Evolutionary conservation across 805 yeast species (phyloP).

Genomic region (Barnettozyma sucrosica): DNA sequence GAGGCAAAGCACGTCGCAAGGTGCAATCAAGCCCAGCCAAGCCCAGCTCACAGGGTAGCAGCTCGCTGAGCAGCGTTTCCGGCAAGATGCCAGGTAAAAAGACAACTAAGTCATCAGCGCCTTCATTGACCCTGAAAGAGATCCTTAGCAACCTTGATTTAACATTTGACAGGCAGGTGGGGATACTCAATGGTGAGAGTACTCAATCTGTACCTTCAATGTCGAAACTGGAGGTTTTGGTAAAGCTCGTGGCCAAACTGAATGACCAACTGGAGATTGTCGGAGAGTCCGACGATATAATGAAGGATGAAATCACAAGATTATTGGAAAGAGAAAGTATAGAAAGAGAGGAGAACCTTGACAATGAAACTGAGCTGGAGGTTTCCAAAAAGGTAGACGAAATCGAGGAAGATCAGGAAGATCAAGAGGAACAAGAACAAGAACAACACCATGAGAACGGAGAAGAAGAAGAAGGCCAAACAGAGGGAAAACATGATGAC

Average conservation of each 20-base stretch:
- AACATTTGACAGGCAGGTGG: constrained; percentile 52
- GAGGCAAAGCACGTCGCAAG: constrained; percentile 10
- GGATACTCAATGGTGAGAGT: constrained; percentile 55
- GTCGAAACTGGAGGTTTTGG: constrained; percentile 14
- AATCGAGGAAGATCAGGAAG: constrained; percentile 4
- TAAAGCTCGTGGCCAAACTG: constrained; percentile 38
- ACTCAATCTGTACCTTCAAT: constrained; percentile 37
- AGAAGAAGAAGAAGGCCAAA: neutral
- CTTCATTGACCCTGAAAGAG: constrained; percentile 40
- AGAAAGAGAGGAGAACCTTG: constrained; percentile 30
- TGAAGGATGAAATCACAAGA: constrained; percentile 12
- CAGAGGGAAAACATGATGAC: neutral
- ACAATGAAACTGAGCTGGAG: constrained; percentile 36
- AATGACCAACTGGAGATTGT: constrained; percentile 31
- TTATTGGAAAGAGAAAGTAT: constrained; percentile 4
- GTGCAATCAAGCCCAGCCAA: neutral
- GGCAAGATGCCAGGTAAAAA: constrained; percentile 25
- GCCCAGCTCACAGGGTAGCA: neutral
- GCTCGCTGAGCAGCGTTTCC: constrained; percentile 1
- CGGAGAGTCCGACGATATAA: constrained; percentile 24
- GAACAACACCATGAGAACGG: neutral
- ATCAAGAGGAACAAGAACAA: neutral
- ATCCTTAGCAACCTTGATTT: constrained; percentile 48
- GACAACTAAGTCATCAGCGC: constrained; percentile 28
- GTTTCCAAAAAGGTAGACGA: constrained; percentile 36